These are phyloP conservation scores for Leccinum olivaceopallidum DNA, from an alignment of 768 basidiomycete species.

Conservation along the genomic window DNA sequence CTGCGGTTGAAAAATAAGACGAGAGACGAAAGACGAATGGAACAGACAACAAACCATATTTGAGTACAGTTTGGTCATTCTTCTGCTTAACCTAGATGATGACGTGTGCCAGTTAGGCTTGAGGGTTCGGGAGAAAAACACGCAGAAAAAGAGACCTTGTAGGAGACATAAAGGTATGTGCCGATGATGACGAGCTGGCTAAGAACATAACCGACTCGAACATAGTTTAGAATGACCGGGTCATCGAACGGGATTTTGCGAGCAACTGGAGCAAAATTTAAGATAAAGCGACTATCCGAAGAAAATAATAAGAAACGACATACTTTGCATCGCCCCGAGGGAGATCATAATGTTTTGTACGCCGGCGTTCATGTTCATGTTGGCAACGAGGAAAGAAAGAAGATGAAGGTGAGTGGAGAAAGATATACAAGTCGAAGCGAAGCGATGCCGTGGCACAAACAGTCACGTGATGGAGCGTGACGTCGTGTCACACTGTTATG, in stretches of 20 bases:
- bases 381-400: conserved; percentile 22
- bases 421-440: no score
- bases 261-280: conserved; percentile 58
- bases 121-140: neutral
- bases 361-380: conserved; percentile 81
- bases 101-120: conserved; percentile 18
- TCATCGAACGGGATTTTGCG: conserved; percentile 90
- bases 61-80: conserved; percentile 95
- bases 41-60: conserved; percentile 69
- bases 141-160: conserved; percentile 46
- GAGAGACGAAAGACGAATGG: neutral
- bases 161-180: conserved; percentile 78
- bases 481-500: conserved; percentile 24
- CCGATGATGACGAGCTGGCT: conserved; percentile 71
- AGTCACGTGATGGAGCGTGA: conserved; percentile 16
- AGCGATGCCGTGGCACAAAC: neutral
- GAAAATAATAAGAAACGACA: conserved; percentile 9
- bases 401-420: neutral
- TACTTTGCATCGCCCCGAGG: conserved; percentile 91
- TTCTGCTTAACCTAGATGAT: conserved; percentile 77
- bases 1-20: conserved; percentile 38
- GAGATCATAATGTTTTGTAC: conserved; percentile 86
- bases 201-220: conserved; percentile 80
- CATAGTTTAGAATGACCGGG: conserved; percentile 76
- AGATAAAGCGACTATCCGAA: neutral